A percentile compares a stretch with the other conserved stretches of the same genome.
Evolutionary conservation across 2,329 filamentous ascomycete genomes (phyloP).

Genomic region (Periconia sp.): DNA sequence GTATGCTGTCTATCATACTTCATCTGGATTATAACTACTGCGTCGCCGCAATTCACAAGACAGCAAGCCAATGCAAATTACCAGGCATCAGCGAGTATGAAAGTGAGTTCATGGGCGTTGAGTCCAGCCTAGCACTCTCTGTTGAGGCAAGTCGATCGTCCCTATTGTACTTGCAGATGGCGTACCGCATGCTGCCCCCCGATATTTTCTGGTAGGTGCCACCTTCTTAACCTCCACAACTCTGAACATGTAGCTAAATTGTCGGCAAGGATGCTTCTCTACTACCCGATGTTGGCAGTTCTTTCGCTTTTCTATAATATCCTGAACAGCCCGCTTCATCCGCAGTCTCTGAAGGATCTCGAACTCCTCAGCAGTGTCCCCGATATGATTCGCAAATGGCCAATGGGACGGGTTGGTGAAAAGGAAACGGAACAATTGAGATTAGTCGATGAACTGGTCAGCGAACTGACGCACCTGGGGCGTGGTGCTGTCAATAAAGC

Average conservation of each 20-base stretch:
- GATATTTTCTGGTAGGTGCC: no score
- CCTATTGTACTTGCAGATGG: neutral
- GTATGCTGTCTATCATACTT: neutral
- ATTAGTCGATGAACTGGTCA: no score
- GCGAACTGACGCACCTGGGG: no score
- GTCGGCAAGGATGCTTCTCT: neutral
- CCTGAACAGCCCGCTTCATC: neutral
- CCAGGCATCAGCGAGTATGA: neutral
- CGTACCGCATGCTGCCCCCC: no score
- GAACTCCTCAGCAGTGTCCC: neutral
- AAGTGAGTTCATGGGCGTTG: neutral
- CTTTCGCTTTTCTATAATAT: neutral
- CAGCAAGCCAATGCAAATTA: neutral
- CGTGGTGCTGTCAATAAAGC: no score
- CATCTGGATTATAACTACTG: conserved; percentile 1
- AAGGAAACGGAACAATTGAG: neutral
- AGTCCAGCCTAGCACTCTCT: neutral
- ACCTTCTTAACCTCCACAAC: no score
- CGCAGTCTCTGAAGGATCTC: neutral
- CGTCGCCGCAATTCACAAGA: conserved; percentile 1
- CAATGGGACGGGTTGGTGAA: neutral
- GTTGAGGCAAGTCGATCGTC: conserved; percentile 3
- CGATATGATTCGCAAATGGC: conserved; percentile 1
- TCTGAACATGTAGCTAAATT: neutral
- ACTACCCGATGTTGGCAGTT: neutral